Percentiles rank a stretch among this genome's conserved stretches.
Evolutionary conservation across 225 moss, liverwort and hornwort genomes (phyloP).

Genomic region (Thuidium tamariscinum): DNA sequence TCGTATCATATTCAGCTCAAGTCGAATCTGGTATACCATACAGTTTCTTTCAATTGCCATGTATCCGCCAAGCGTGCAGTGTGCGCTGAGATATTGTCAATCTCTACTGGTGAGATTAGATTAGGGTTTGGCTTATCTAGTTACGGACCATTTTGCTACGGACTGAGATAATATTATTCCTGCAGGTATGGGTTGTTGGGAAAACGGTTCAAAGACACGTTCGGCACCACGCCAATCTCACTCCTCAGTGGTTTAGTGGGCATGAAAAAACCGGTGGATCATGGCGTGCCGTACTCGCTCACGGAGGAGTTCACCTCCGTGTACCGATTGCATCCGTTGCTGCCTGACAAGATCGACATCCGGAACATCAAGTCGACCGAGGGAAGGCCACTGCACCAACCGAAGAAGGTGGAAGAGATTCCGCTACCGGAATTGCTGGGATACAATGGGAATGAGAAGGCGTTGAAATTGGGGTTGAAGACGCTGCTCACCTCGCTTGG

Average conservation of each 20-base stretch:
- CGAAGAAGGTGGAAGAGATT: slow-evolving; percentile 15
- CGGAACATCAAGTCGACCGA: slow-evolving; percentile 13
- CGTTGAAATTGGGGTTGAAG: slow-evolving; percentile 27
- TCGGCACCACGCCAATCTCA: slow-evolving; percentile 16
- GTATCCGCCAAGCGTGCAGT: background rate
- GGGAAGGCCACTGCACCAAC: background rate
- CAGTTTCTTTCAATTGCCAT: background rate
- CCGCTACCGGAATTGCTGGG: slow-evolving; percentile 24
- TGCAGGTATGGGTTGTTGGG: slow-evolving; percentile 56
- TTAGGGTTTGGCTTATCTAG: background rate
- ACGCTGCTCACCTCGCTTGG: slow-evolving; percentile 42
- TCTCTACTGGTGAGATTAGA: background rate
- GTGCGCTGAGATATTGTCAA: background rate
- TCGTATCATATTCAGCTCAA: background rate
- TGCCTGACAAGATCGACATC: slow-evolving; percentile 52
- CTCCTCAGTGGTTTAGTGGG: slow-evolving; percentile 52
- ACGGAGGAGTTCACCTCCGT: slow-evolving; percentile 65
- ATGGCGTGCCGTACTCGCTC: slow-evolving; percentile 59
- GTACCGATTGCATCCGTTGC: slow-evolving; percentile 58
- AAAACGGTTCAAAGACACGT: slow-evolving; percentile 34
- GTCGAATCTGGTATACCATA: background rate
- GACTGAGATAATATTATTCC: background rate
- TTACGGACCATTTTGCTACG: background rate
- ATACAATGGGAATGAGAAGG: slow-evolving; percentile 14
- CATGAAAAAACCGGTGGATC: slow-evolving; percentile 23